Percentiles rank a stretch among this genome's conserved stretches.
phyloP scores from a whole-genome alignment of 176 grass and related monocot species.

The Zoysia japonica region DNA sequence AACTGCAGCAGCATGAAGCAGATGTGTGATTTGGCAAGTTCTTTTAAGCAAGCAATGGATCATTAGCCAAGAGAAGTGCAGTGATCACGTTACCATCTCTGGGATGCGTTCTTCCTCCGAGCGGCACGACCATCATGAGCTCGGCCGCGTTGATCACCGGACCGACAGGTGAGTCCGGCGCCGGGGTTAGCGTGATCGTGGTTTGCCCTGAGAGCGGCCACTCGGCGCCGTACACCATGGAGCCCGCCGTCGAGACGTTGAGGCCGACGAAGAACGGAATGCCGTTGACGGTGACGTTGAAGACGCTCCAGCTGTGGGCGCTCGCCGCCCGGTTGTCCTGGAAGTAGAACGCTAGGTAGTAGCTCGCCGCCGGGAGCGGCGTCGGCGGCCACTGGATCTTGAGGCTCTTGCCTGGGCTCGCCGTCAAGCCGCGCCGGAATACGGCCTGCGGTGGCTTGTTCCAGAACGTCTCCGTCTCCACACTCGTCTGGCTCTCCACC shows the following conservation, averaged over 20 bases:
- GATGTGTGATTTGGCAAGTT: neutral
- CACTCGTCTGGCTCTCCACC: constrained; percentile 57
- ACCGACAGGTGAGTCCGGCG: constrained; percentile 56
- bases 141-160: constrained; percentile 92
- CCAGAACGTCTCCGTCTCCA: constrained; percentile 65
- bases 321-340: constrained; percentile 72
- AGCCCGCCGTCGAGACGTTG: constrained; percentile 72
- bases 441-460: constrained; percentile 64
- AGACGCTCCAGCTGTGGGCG: constrained; percentile 67
- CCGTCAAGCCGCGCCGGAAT: constrained; percentile 60
- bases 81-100: constrained; percentile 70
- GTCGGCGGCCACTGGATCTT: constrained; percentile 64
- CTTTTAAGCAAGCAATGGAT: neutral
- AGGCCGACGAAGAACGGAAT: constrained; percentile 62
- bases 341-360: constrained; percentile 91
- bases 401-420: constrained; percentile 46
- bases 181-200: constrained; percentile 66
- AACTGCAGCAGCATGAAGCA: constrained; percentile 41
- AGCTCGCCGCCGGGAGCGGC: constrained; percentile 63
- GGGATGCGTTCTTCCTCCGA: constrained; percentile 72
- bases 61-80: neutral
- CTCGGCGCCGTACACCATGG: constrained; percentile 49
- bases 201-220: constrained; percentile 71
- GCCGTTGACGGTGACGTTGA: constrained; percentile 77
- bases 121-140: constrained; percentile 69